Evolutionary conservation across 495 filamentous ascomycete genomes (phyloP), one percentile per base, ranked within the genome.

Genomic region (Trypethelium eluteriae): DNA sequence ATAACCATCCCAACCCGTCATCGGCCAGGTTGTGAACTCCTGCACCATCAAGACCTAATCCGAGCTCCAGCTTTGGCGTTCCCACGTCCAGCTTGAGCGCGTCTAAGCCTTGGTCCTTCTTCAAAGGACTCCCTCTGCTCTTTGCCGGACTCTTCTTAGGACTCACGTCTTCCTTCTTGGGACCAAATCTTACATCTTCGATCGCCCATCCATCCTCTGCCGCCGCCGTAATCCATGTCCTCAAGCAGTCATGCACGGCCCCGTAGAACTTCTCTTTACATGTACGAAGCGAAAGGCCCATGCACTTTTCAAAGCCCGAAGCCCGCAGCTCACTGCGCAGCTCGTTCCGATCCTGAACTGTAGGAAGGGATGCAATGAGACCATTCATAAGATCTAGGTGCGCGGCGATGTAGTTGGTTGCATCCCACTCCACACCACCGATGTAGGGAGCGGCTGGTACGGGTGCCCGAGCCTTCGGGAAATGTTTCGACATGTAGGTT

Each of bases 221-320:
- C 0, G 91, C 92, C 1, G 93, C 95, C 2, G 85, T 87, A 38
- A 97, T 89, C 94, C 94, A 98, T 38, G 89, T 92, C 64, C 88
- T 84, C 62, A 98, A 80, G 25, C 87, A 90, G 67, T 92, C 91
- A 75, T 98, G 94, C 11, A 98, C 90, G 32, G 88, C 83, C 1
- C 87, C 87, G 71, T 98, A 98, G 74, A 98, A 93, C 73, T 96
- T 97, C 76, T 96, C 94, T 76, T 98, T 98, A 81, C 94, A 98
- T 32, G 93, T 87, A 16, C 94, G 84, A 69, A 98, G 75, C 66
- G 83, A 92, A 25, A 81, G 84, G 6, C 93, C 95, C 84, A 97
- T 88, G 64, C 86, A 84, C 72, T 90, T 93, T 79, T 98, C 94
- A 78, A 92, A 97, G 3, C 94, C 95, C 6, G 89, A 93, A 66